phyloP scores from a whole-genome alignment of 2,329 filamentous ascomycete genomes.

The Hirsutella rhossiliensis region DNA sequence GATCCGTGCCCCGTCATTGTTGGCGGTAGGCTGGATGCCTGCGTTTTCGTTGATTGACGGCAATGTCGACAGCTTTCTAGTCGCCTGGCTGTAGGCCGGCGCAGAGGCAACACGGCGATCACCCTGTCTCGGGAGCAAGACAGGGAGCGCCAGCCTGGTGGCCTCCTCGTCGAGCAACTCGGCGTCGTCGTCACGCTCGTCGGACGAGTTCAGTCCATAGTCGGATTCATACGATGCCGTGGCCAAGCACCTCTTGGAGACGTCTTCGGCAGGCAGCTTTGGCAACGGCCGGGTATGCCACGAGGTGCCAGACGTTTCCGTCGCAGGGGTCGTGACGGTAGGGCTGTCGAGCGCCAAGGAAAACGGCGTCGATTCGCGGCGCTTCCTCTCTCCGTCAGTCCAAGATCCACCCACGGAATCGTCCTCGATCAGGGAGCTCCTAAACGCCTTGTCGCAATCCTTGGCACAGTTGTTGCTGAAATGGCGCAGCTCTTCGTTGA shows the following conservation, averaged over 20 bases:
- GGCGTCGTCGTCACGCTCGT: conserved; percentile 10
- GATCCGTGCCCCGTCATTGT: conserved; percentile 27
- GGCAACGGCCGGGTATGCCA: conserved; percentile 41
- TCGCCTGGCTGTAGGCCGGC: conserved; percentile 31
- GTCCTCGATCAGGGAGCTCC: conserved; percentile 41
- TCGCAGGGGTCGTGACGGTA: conserved; percentile 13
- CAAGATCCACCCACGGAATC: conserved; percentile 22
- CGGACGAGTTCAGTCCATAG: conserved; percentile 13
- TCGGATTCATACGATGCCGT: conserved; percentile 7
- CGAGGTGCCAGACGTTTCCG: conserved; percentile 17
- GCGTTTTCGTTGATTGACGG: conserved; percentile 37
- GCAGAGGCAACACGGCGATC: conserved; percentile 39
- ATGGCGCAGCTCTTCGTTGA: conserved; percentile 68
- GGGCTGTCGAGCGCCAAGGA: conserved; percentile 27
- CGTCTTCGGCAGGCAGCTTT: conserved; percentile 27
- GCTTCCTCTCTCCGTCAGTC: conserved; percentile 17
- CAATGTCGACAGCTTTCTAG: conserved; percentile 25
- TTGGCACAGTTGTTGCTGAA: conserved; percentile 78
- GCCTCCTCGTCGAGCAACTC: conserved; percentile 12
- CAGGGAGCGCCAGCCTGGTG: conserved; percentile 16
- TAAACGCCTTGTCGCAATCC: conserved; percentile 88
- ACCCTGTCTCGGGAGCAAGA: conserved; percentile 18
- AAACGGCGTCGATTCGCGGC: conserved; percentile 27
- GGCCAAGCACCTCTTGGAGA: conserved; percentile 8
- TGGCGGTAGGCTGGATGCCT: conserved; percentile 5